Conservation (phyloP, 805 yeast genomes). For the Candida krabiensis region DNA sequence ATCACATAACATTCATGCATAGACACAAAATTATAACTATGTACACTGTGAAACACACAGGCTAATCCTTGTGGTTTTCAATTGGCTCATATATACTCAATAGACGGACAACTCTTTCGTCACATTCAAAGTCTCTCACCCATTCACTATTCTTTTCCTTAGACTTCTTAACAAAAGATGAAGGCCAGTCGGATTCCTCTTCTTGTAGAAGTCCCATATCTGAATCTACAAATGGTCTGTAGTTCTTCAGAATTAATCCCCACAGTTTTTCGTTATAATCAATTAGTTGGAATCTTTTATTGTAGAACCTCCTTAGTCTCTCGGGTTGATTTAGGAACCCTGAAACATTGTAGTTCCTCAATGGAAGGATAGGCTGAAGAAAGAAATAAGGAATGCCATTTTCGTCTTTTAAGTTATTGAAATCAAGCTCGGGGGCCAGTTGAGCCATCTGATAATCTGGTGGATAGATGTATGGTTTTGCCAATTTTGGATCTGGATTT, state of each 20-base stretch:
- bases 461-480: slow-evolving; percentile 62
- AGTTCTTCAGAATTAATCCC: slow-evolving; percentile 38
- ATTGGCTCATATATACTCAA: slow-evolving; percentile 51
- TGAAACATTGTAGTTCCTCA: slow-evolving; percentile 72
- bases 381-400: slow-evolving; percentile 56
- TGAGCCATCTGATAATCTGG: slow-evolving; percentile 52
- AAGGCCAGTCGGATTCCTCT: slow-evolving; percentile 89
- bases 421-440: slow-evolving; percentile 62
- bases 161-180: slow-evolving; percentile 79
- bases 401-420: slow-evolving; percentile 31
- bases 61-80: too few species aligned
- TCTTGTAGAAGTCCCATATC: slow-evolving; percentile 45
- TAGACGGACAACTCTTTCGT: slow-evolving; percentile 59
- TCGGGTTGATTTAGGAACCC: slow-evolving; percentile 80
- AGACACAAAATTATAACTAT: too few species aligned
- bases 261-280: slow-evolving; percentile 30
- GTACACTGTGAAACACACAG: too few species aligned
- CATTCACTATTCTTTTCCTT: slow-evolving; percentile 77
- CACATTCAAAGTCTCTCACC: slow-evolving; percentile 73
- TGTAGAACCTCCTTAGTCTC: slow-evolving; percentile 77
- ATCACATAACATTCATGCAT: too few species aligned
- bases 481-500: slow-evolving; percentile 41
- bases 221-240: slow-evolving; percentile 51
- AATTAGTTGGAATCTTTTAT: slow-evolving; percentile 52
- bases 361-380: slow-evolving; percentile 75